A percentile compares a stretch with the other conserved stretches of the same genome.
These are phyloP conservation scores for Didymella arachidicola DNA, from an alignment of 2,329 filamentous ascomycete genomes.

Conservation along the genomic window DNA sequence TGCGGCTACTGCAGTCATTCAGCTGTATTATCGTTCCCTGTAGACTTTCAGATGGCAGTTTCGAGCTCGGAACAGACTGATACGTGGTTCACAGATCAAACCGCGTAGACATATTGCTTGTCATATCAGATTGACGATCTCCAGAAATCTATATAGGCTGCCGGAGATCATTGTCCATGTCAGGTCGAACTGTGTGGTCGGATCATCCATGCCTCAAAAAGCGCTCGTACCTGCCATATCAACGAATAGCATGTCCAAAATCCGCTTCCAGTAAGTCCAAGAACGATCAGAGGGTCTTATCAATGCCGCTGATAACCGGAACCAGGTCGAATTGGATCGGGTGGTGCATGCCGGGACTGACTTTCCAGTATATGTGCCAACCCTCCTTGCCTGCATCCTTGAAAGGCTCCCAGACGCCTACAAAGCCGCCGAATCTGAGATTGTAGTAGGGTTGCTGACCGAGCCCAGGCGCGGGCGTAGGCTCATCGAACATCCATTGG, in stretches of 20 bases:
- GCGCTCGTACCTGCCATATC: neutral
- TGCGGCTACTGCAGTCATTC: neutral
- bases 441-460: conserved; percentile 6
- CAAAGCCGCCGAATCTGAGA: conserved; percentile 24
- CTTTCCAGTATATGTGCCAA: conserved; percentile 35
- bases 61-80: neutral
- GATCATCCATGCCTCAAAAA: neutral
- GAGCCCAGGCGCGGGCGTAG: neutral
- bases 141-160: neutral
- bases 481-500: conserved; percentile 20
- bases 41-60: neutral
- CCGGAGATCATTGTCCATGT: neutral
- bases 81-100: neutral
- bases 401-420: conserved; percentile 26
- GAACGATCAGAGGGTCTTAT: neutral
- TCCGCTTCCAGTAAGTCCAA: neutral
- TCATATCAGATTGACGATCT: neutral
- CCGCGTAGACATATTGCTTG: neutral
- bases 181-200: neutral
- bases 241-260: neutral
- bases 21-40: neutral
- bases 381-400: conserved; percentile 30
- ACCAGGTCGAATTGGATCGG: conserved; percentile 22
- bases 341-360: conserved; percentile 14
- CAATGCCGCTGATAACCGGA: neutral